Evolutionary conservation across 768 basidiomycete species (phyloP).

Genomic region (Mycena crocata): DNA sequence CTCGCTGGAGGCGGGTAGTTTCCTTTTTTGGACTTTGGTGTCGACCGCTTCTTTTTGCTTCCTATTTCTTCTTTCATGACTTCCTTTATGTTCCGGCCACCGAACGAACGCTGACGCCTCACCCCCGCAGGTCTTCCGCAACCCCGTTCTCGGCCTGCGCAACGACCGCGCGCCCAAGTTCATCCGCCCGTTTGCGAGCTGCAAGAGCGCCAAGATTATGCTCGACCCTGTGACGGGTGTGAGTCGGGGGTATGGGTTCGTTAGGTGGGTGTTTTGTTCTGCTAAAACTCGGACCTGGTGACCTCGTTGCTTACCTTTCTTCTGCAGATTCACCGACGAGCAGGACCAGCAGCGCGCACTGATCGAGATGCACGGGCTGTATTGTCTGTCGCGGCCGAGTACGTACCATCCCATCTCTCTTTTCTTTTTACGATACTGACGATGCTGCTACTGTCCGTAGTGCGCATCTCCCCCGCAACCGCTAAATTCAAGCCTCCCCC

Average conservation of each 20-base stretch:
- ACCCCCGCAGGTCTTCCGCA: constrained; percentile 69
- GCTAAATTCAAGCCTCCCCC: constrained; percentile 83
- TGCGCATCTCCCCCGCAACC: constrained; percentile 92
- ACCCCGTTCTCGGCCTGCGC: constrained; percentile 86
- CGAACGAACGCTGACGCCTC: neutral
- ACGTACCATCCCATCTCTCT: too few species aligned
- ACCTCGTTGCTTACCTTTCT: neutral
- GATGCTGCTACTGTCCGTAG: constrained; percentile 49
- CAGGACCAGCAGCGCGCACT: constrained; percentile 90
- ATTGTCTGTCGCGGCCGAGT: constrained; percentile 92
- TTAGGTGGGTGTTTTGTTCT: constrained; percentile 64
- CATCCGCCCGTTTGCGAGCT: constrained; percentile 89
- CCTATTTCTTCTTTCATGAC: neutral
- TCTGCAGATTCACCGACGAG: constrained; percentile 85
- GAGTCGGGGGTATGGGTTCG: constrained; percentile 93
- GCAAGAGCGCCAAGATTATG: constrained; percentile 97
- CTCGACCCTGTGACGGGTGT: constrained; percentile 90
- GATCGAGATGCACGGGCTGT: constrained; percentile 92
- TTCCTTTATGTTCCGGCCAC: neutral
- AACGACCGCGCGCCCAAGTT: constrained; percentile 91
- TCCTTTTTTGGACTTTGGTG: too few species aligned
- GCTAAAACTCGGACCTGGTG: neutral
- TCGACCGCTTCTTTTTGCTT: too few species aligned
- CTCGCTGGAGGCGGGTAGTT: too few species aligned
- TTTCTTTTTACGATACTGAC: constrained; percentile 36